Base-by-base conservation (phyloP, 148 eudicot species). In the Gaultheria prostrata region DNA sequence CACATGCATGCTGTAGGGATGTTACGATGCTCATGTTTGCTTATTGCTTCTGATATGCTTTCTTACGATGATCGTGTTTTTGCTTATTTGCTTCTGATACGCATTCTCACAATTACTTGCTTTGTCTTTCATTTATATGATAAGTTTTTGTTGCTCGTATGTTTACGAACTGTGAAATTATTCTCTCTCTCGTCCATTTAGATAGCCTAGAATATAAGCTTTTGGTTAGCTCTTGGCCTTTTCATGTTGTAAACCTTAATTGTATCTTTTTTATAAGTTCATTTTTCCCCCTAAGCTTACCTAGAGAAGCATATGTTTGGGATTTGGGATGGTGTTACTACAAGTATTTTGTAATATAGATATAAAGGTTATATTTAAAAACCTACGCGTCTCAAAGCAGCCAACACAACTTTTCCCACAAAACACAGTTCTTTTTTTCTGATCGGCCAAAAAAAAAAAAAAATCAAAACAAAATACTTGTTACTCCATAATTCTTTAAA, bases 201-300 rank as follows among this genome's bases (percentile, higher is more conserved):
- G 8, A 30, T 80, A 61, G 15, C 82, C 46, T 30, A 20, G 20
- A 26, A 54, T 65, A 65, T 59, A 21, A 28, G 17, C 32, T 78
- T 79, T 35, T 17, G n/a, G 51, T 32, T 35, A 79, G 67, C 70
- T 79, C 3, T 11, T 0, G 45, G 48, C 18, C 1, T 79, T 79
- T 33, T 39, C 17, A 39, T 32, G 69, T 54, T 78, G 81, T 78
- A 78, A 57, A 12, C 57, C 8, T 57, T 70, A 57, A 79, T 79
- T 57, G 30, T 79, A 79, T 35, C 5, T 17, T 51, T 24, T 12
- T 50, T 12, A 17, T 8, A 10, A 17, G 30, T 8, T 24, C 4
- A 20, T 53, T 77, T 51, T 51, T 28, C 43, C 43, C 43, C 1
- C 43, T 32, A 78, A 78, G 33, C 39, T 77, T 53, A 30, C 43